A percentile compares a stretch with the other conserved stretches of the same genome.
phyloP scores from a whole-genome alignment of 176 grass and related monocot species.

The Microstegium vimineum region DNA sequence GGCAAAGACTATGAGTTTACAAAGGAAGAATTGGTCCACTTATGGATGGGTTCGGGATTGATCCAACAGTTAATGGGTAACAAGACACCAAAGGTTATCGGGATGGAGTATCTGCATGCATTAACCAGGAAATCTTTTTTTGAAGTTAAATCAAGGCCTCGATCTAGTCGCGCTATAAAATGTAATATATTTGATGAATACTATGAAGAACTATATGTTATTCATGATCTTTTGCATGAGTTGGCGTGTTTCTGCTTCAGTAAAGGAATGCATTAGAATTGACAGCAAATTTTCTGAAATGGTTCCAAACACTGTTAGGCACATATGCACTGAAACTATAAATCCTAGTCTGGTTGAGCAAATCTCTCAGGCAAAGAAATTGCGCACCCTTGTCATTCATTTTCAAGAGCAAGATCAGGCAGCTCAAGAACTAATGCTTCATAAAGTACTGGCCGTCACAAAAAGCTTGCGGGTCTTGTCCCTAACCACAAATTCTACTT shows the following conservation, averaged over 20 bases:
- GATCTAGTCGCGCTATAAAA: background rate
- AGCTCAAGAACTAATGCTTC: slow-evolving; percentile 17
- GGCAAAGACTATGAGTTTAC: slow-evolving; percentile 27
- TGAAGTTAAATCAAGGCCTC: slow-evolving; percentile 7
- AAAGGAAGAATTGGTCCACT: slow-evolving; percentile 33
- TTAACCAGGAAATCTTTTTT: slow-evolving; percentile 44
- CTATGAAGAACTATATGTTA: background rate
- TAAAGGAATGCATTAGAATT: slow-evolving; percentile 39
- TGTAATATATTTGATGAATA: background rate
- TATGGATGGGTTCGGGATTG: slow-evolving; percentile 38
- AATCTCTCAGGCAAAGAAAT: slow-evolving; percentile 30
- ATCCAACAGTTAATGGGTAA: background rate
- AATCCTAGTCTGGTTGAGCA: slow-evolving; percentile 4
- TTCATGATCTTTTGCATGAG: slow-evolving; percentile 50
- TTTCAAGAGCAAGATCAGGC: slow-evolving; percentile 20
- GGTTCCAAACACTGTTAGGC: background rate
- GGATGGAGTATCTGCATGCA: slow-evolving; percentile 17
- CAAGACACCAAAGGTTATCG: background rate
- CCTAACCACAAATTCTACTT: slow-evolving; percentile 11
- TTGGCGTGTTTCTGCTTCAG: slow-evolving; percentile 23
- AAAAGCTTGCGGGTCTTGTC: slow-evolving; percentile 39
- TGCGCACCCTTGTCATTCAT: slow-evolving; percentile 34
- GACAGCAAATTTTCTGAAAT: background rate
- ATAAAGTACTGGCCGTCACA: background rate
- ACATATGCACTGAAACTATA: slow-evolving; percentile 16